These are phyloP conservation scores for Penicillium nordicum DNA, from an alignment of 2,329 filamentous ascomycete species.

Conservation along the genomic window DNA sequence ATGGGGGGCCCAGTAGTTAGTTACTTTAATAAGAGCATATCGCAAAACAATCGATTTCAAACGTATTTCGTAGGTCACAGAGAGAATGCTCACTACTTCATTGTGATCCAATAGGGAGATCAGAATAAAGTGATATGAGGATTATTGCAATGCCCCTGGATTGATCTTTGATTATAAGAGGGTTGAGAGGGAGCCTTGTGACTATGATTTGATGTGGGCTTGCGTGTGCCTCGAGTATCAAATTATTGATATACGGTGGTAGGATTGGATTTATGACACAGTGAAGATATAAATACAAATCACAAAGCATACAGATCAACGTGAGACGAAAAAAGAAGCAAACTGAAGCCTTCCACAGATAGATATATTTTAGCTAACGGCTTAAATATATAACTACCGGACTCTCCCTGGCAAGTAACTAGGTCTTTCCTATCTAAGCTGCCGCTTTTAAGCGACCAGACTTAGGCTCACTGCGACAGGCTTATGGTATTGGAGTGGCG, in stretches of 20 bases:
- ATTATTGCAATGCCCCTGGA: neutral
- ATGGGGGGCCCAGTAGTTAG: neutral
- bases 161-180: neutral
- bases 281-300: neutral
- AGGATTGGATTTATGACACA: too few species aligned
- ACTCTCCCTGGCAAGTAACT: too few species aligned
- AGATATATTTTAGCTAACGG: neutral
- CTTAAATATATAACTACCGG: neutral
- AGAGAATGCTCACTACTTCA: neutral
- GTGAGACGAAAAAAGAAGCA: neutral
- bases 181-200: too few species aligned
- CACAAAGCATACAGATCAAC: too few species aligned
- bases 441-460: too few species aligned
- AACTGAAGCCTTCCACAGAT: neutral
- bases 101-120: neutral
- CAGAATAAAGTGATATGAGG: neutral
- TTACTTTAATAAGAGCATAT: neutral
- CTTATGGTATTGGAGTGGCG: too few species aligned
- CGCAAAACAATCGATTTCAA: too few species aligned
- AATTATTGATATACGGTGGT: neutral
- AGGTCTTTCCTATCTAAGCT: too few species aligned
- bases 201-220: neutral
- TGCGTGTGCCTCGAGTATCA: neutral
- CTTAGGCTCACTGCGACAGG: too few species aligned
- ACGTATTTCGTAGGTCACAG: neutral